A percentile compares a stretch with the other conserved stretches of the same genome.
Conservation (phyloP, 306 rosid species). For the Begonia loranthoides region DNA sequence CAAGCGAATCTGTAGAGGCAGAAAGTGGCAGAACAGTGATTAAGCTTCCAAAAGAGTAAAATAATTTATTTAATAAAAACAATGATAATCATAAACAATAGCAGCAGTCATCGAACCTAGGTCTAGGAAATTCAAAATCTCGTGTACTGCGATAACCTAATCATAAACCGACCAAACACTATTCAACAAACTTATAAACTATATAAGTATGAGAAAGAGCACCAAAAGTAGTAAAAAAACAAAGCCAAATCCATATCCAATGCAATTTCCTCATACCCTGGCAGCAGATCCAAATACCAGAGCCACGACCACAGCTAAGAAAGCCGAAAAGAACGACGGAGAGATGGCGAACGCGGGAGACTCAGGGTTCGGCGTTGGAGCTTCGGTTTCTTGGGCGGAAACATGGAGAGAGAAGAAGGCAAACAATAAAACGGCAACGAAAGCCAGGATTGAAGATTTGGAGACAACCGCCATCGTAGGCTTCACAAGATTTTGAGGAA, state of each 20-base stretch:
- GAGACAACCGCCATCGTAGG: constrained; percentile 40
- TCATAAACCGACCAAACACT: too few species aligned
- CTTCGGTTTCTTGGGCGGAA: constrained; percentile 33
- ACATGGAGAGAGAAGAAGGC: constrained; percentile 22
- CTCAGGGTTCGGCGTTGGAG: constrained; percentile 69
- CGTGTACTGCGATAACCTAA: too few species aligned
- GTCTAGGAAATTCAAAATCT: too few species aligned
- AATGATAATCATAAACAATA: too few species aligned
- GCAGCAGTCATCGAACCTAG: too few species aligned
- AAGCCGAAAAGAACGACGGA: constrained; percentile 41
- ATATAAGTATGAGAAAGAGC: too few species aligned
- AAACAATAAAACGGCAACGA: constrained; percentile 24
- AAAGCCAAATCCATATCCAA: neutral
- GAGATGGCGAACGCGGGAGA: constrained; percentile 42
- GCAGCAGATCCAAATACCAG: constrained; percentile 54
- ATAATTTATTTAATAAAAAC: too few species aligned
- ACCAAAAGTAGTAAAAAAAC: too few species aligned
- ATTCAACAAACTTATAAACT: too few species aligned
- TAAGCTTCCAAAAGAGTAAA: too few species aligned
- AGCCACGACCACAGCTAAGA: constrained; percentile 31
- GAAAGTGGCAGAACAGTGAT: too few species aligned
- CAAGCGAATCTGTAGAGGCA: too few species aligned
- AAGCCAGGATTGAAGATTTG: constrained; percentile 18
- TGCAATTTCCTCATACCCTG: constrained; percentile 35
- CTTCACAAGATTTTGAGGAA: constrained; percentile 11